Conservation (phyloP, 2,329 filamentous ascomycete species). For the Claviceps cyperi region DNA sequence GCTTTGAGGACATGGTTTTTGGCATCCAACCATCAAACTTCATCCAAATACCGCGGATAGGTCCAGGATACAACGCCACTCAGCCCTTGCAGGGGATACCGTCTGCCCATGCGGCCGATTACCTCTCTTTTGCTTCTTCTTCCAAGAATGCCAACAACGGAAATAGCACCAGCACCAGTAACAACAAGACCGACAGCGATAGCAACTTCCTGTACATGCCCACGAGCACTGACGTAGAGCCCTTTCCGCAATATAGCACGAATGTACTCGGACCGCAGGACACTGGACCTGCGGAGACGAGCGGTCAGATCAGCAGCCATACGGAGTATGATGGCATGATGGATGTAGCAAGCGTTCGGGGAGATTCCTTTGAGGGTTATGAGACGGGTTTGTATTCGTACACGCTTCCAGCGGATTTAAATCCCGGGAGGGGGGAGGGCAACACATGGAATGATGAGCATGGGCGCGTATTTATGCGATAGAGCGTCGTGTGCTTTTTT, state of each 20-base stretch:
- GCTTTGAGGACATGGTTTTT: conserved; percentile 15
- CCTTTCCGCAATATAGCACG: conserved; percentile 15
- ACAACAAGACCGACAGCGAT: background rate
- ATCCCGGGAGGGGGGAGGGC: conserved; percentile 3
- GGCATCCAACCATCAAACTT: conserved; percentile 13
- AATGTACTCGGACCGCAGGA: conserved; percentile 20
- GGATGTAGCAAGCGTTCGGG: conserved; percentile 18
- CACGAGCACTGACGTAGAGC: conserved; percentile 15
- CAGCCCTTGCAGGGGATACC: conserved; percentile 13
- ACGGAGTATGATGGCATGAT: conserved; percentile 19
- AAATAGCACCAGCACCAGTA: conserved; percentile 5
- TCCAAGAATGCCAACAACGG: too few relatives aligned
- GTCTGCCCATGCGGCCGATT: conserved; percentile 11
- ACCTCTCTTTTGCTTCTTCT: conserved; percentile 7
- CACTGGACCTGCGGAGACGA: conserved; percentile 12
- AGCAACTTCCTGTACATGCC: conserved; percentile 14
- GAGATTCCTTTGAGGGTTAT: conserved; percentile 23
- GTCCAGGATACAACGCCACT: conserved; percentile 12
- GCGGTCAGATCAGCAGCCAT: conserved; percentile 8
- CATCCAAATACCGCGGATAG: conserved; percentile 12
- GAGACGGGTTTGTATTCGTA: conserved; percentile 20
- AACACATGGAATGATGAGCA: conserved; percentile 11
- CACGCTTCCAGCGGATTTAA: conserved; percentile 19
- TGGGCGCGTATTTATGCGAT: too few relatives aligned
- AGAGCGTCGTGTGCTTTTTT: too few relatives aligned